Evolutionary conservation across 2,329 filamentous ascomycete genomes (phyloP).

Genomic region (Metarhizium humberi): DNA sequence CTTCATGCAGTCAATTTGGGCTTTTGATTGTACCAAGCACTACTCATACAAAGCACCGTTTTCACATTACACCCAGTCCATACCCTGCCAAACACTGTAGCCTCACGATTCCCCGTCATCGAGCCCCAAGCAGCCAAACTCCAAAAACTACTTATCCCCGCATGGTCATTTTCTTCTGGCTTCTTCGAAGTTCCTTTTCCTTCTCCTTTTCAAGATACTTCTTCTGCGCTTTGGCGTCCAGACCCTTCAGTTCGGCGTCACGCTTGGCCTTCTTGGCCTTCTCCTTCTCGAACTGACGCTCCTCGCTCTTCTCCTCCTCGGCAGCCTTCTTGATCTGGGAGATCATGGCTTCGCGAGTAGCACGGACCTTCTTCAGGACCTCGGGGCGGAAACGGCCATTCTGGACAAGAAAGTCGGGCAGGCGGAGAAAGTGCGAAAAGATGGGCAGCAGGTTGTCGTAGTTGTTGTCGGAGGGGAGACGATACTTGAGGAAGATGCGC

Average conservation of each 20-base stretch:
- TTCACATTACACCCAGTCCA: neutral
- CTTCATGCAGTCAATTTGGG: neutral
- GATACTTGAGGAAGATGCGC: conserved; percentile 70
- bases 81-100: too few relatives aligned
- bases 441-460: conserved; percentile 62
- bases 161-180: conserved; percentile 44
- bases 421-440: conserved; percentile 71
- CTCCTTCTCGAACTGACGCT: conserved; percentile 62
- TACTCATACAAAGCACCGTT: neutral
- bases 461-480: conserved; percentile 54
- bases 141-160: conserved; percentile 28
- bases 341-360: conserved; percentile 70
- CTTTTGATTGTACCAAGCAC: neutral
- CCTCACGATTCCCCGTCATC: too few relatives aligned
- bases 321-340: conserved; percentile 69
- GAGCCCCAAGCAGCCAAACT: neutral
- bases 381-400: conserved; percentile 81
- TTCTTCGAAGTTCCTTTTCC: conserved; percentile 58
- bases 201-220: conserved; percentile 76
- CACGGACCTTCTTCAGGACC: conserved; percentile 75
- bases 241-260: conserved; percentile 66
- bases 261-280: conserved; percentile 81
- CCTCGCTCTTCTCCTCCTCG: conserved; percentile 74
- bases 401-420: conserved; percentile 73
- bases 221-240: conserved; percentile 77